Percentiles rank a stretch among this genome's conserved stretches.
phyloP scores from a whole-genome alignment of 2,329 filamentous ascomycete genomes.

The Alternaria viburni region DNA sequence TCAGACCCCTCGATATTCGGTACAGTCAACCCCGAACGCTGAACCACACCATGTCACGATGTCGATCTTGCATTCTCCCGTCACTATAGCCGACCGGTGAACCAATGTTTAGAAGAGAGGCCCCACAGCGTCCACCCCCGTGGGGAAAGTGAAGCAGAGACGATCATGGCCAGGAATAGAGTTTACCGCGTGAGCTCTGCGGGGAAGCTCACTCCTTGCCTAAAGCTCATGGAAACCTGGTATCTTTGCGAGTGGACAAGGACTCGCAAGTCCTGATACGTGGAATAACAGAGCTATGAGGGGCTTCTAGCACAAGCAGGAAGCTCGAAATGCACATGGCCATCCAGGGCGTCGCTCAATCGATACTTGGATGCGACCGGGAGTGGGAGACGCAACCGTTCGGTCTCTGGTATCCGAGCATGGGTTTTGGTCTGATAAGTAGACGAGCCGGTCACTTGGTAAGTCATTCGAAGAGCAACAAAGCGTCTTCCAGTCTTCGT shows the following conservation, averaged over 20 bases:
- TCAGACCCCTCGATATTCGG: slow-evolving; percentile 16
- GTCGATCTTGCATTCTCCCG: slow-evolving; percentile 15
- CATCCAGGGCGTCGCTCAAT: background rate
- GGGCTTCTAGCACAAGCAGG: background rate
- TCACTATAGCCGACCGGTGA: background rate
- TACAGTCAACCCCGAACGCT: slow-evolving; percentile 6
- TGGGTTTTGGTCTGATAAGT: slow-evolving; percentile 5
- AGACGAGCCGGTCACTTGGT: background rate
- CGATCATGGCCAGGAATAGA: background rate
- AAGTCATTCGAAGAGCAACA: background rate
- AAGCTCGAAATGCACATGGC: background rate
- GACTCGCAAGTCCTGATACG: slow-evolving; percentile 4
- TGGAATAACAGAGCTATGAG: background rate
- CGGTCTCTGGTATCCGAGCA: slow-evolving; percentile 2
- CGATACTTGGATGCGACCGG: background rate
- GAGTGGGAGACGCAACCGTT: background rate
- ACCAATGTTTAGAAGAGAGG: background rate
- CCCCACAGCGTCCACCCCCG: slow-evolving; percentile 13
- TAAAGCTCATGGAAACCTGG: background rate
- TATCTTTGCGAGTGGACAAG: background rate
- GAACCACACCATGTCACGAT: background rate
- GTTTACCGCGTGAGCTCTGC: background rate
- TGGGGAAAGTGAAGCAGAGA: slow-evolving; percentile 5
- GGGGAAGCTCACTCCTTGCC: slow-evolving; percentile 11
- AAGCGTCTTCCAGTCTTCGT: background rate